phyloP scores from a whole-genome alignment of 495 filamentous ascomycete species.

The Penicillium pancosmium region DNA sequence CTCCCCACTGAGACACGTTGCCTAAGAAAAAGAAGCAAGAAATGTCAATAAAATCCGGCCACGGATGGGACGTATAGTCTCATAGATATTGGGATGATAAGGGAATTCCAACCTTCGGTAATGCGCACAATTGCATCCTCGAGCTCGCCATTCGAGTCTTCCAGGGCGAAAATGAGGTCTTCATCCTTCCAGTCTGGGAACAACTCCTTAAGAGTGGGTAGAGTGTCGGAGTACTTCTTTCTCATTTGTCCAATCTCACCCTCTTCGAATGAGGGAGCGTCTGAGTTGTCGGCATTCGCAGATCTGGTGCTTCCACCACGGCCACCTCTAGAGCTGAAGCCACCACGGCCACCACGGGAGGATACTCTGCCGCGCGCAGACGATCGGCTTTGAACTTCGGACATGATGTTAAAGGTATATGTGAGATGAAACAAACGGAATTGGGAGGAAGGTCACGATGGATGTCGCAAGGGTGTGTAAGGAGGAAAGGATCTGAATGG shows the following conservation, averaged over 20 bases:
- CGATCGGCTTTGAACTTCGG: slow-evolving; percentile 85
- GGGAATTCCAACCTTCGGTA: slow-evolving; percentile 70
- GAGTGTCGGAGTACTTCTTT: slow-evolving; percentile 75
- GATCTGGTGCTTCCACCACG: slow-evolving; percentile 66
- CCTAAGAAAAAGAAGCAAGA: slow-evolving; percentile 53
- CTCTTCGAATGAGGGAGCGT: slow-evolving; percentile 65
- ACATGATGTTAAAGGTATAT: slow-evolving; percentile 63
- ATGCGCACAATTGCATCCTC: slow-evolving; percentile 84
- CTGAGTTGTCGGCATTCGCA: slow-evolving; percentile 68
- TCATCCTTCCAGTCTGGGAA: slow-evolving; percentile 92
- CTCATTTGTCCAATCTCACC: slow-evolving; percentile 90
- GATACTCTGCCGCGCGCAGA: slow-evolving; percentile 81
- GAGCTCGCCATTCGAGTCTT: slow-evolving; percentile 90
- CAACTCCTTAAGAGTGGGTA: slow-evolving; percentile 81
- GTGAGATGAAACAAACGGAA: slow-evolving; percentile 42
- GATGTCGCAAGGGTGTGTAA: slow-evolving; percentile 33
- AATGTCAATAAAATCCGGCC: slow-evolving; percentile 25
- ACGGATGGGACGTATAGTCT: neutral
- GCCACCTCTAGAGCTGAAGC: slow-evolving; percentile 73
- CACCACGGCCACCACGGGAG: slow-evolving; percentile 79
- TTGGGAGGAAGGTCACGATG: slow-evolving; percentile 35
- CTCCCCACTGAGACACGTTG: slow-evolving; percentile 88
- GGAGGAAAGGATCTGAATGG: slow-evolving; percentile 31
- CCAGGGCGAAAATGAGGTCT: slow-evolving; percentile 85
- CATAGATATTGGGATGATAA: neutral